Conservation (phyloP, 1,139 yeast species). For the Nakaseomyces delphensis region DNA sequence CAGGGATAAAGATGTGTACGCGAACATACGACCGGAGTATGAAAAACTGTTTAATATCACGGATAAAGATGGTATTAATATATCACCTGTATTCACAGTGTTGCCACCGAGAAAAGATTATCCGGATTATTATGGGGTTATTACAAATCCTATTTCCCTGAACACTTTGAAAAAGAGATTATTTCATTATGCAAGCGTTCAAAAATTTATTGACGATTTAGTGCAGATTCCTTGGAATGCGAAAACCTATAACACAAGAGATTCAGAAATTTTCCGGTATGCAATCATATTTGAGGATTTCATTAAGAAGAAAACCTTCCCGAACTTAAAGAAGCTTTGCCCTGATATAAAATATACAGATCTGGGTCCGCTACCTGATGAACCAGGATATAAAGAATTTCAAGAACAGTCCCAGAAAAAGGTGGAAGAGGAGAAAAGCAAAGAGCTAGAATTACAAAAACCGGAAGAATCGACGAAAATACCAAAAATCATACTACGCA, state of each 20-base stretch:
- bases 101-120: conserved; percentile 48
- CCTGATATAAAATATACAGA: conserved; percentile 51
- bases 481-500: background rate
- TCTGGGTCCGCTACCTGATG: conserved; percentile 66
- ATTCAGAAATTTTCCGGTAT: conserved; percentile 57
- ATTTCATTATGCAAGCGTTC: conserved; percentile 48
- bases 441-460: conserved; percentile 7
- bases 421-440: conserved; percentile 6
- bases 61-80: conserved; percentile 37
- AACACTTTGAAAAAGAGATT: conserved; percentile 49
- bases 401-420: conserved; percentile 7
- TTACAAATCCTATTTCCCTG: conserved; percentile 64
- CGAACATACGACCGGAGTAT: conserved; percentile 19
- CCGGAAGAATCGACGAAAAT: conserved; percentile 6
- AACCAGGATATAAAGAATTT: conserved; percentile 19
- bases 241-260: conserved; percentile 65
- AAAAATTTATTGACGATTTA: conserved; percentile 64
- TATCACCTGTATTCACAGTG: conserved; percentile 43
- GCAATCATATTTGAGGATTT: conserved; percentile 64
- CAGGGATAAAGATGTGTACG: conserved; percentile 10
- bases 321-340: conserved; percentile 38
- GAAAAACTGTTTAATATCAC: conserved; percentile 35
- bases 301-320: conserved; percentile 47
- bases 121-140: conserved; percentile 64
- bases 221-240: conserved; percentile 90